Evolutionary conservation across 2,329 filamentous ascomycete genomes (phyloP), one percentile per base, ranked within the genome.

Genomic region (Tolypocladium tundrense): DNA sequence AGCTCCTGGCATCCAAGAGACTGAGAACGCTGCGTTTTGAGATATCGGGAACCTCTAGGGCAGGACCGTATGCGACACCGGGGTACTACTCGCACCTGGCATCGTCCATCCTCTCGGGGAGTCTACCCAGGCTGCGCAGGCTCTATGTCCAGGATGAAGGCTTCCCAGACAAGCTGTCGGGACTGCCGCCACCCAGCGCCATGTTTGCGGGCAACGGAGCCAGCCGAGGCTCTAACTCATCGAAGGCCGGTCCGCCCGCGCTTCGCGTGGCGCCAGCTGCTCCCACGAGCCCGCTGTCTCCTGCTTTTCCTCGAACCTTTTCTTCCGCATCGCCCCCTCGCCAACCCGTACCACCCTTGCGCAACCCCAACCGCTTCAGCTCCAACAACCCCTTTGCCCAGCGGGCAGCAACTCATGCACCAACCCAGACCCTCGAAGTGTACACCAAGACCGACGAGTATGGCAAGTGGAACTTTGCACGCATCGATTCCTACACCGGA

Each of bases 41-140:
- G 72, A 89, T 97, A 68, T 87, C 84, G 13, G 80, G 84, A 3
- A 77, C 77, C 11, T 74, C 82, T 0, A 70, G 77, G 4, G 75
- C 82, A 0, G 82, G 84, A 27, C 79, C 85, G 13, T 88, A 84
- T 60, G 74, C 78, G 10, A 80, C 80, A 0, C 72, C 77, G 11
- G 81, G 80, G 21, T 95, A 96, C 75, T 96, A 97, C 72, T 83
- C 84, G 60, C 96, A 96, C 72, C 83, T 97, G 24, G 86, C 90
- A 33, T 83, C 83, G n/a, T 96, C 90, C 0, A 82, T 97, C 39
- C 83, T 94, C 60, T 82, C 85, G 19, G 88, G 87, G 61, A 82
- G 84, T 9, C 79, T 97, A 9, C 91, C 91, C 1, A 82, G 81
- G 41, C 79, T 97, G 10, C 80, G 80, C 41, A 83, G 86, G 27